Evolutionary conservation across 1,284 basidiomycete genomes (phyloP).

Genomic region (Schizophyllum commune): DNA sequence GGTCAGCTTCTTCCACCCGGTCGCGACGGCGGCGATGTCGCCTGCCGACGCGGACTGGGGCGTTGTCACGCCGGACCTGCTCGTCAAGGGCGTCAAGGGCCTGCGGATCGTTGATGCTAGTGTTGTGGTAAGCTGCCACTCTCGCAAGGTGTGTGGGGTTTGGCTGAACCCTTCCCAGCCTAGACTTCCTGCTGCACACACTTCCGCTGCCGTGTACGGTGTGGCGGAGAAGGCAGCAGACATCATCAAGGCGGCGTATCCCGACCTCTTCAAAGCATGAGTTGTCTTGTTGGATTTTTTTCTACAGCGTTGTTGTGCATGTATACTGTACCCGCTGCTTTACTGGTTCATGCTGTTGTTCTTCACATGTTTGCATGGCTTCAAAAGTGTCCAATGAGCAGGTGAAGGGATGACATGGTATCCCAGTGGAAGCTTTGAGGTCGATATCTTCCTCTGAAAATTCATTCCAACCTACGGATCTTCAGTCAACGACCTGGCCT

Average conservation of each 20-base stretch:
- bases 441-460: no score
- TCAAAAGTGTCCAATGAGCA: no score
- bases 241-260: constrained; percentile 4
- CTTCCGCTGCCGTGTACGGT: constrained; percentile 11
- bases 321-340: no score
- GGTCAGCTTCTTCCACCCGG: constrained; percentile 29
- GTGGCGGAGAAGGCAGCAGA: constrained; percentile 14
- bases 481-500: no score
- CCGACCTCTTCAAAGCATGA: background rate
- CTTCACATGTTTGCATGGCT: no score
- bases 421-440: no score
- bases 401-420: no score
- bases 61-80: constrained; percentile 30
- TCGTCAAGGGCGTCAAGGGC: constrained; percentile 29
- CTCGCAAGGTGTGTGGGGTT: no score
- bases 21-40: constrained; percentile 21
- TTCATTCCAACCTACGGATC: no score
- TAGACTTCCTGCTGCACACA: constrained; percentile 11
- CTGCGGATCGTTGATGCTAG: constrained; percentile 33
- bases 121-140: constrained; percentile 19
- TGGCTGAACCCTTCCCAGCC: constrained; percentile 4
- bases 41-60: constrained; percentile 13
- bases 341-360: no score
- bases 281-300: no score
- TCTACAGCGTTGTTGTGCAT: no score